A percentile compares a stretch with the other conserved stretches of the same genome.
Evolutionary conservation across 2,329 filamentous ascomycete species (phyloP).

Genomic region (Myriosclerotinia scirpicola): DNA sequence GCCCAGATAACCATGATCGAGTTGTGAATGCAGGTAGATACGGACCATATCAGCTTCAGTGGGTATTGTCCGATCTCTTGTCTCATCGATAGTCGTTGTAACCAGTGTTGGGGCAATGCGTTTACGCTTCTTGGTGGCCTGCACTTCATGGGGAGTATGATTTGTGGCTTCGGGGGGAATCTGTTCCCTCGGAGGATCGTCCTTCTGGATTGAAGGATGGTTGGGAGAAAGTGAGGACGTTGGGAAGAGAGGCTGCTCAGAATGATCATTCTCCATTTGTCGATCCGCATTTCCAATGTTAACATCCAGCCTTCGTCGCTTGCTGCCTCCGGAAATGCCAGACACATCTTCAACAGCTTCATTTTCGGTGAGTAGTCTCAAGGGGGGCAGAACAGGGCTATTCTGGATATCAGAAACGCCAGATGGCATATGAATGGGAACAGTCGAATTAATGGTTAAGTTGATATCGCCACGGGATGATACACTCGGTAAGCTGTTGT

Average conservation of each 20-base stretch:
- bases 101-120: constrained; percentile 39
- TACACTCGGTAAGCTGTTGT: neutral
- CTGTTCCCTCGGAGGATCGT: neutral
- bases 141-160: neutral
- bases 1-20: constrained; percentile 42
- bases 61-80: constrained; percentile 31
- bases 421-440: constrained; percentile 13
- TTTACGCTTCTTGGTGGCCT: constrained; percentile 38
- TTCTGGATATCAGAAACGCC: neutral
- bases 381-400: constrained; percentile 3
- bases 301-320: constrained; percentile 11
- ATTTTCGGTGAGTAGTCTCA: neutral
- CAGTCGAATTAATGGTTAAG: constrained; percentile 21
- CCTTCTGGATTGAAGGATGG: neutral
- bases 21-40: constrained; percentile 16
- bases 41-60: constrained; percentile 31
- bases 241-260: neutral
- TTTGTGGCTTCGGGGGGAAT: neutral
- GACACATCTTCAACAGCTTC: constrained; percentile 4
- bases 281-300: neutral
- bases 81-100: constrained; percentile 31
- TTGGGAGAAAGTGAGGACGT: neutral
- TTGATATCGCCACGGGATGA: constrained; percentile 13
- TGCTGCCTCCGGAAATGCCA: neutral
- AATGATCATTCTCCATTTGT: neutral